phyloP scores from a whole-genome alignment of 306 rosid species.

The Vachellia pachyceras region DNA sequence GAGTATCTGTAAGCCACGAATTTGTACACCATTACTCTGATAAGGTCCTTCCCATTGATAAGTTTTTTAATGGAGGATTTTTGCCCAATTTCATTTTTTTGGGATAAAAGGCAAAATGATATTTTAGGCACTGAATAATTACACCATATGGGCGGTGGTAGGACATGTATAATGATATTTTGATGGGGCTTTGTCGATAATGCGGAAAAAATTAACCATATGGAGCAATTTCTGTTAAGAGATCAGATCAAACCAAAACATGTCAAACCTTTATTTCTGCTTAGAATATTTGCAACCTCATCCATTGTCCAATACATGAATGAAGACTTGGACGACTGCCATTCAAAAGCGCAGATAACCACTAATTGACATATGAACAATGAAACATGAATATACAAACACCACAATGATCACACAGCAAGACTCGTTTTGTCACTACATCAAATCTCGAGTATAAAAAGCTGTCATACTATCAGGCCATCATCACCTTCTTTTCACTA shows the following conservation, averaged over 20 bases:
- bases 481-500: slow-evolving; percentile 69
- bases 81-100: too few relatives aligned
- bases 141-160: too few relatives aligned
- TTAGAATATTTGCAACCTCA: slow-evolving; percentile 6
- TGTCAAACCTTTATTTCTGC: slow-evolving; percentile 17
- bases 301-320: slow-evolving; percentile 36
- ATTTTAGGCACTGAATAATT: too few relatives aligned
- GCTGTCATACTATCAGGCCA: slow-evolving; percentile 44
- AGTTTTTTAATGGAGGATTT: too few relatives aligned
- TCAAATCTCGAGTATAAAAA: not conserved
- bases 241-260: slow-evolving; percentile 4
- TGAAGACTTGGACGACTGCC: too few relatives aligned
- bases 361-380: slow-evolving; percentile 42
- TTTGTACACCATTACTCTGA: too few relatives aligned
- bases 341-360: slow-evolving; percentile 3
- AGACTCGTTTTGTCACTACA: slow-evolving; percentile 24
- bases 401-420: slow-evolving; percentile 26
- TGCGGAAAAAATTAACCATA: not conserved
- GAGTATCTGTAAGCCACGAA: too few relatives aligned
- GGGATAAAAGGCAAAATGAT: too few relatives aligned
- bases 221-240: not conserved
- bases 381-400: slow-evolving; percentile 42
- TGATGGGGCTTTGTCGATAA: not conserved
- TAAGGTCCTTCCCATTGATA: too few relatives aligned
- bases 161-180: not conserved